These are phyloP conservation scores for Tolypocladium tropicale DNA, from an alignment of 2,329 filamentous ascomycete genomes.

Conservation along the genomic window DNA sequence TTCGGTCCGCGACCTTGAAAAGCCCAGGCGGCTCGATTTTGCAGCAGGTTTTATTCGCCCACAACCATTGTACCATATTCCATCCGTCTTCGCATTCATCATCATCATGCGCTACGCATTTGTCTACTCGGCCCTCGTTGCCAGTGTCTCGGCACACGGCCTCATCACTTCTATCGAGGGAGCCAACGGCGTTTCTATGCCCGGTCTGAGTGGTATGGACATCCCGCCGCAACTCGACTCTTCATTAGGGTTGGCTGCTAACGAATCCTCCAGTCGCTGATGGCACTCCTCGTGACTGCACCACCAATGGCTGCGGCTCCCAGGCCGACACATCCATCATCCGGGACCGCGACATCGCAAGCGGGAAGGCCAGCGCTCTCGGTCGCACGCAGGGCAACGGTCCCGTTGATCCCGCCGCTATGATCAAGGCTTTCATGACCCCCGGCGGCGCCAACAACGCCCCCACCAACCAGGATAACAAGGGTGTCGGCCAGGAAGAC, in stretches of 20 bases:
- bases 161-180: conserved; percentile 45
- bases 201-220: conserved; percentile 33
- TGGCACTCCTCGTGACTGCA: conserved; percentile 58
- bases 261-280: conserved; percentile 37
- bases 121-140: conserved; percentile 24
- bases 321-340: conserved; percentile 64
- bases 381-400: conserved; percentile 53
- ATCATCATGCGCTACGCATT: conserved; percentile 19
- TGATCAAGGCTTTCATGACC: conserved; percentile 52
- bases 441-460: conserved; percentile 15
- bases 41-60: neutral
- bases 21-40: neutral
- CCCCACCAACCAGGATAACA: conserved; percentile 26
- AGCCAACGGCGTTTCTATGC: conserved; percentile 53
- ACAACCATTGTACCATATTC: neutral
- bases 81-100: neutral
- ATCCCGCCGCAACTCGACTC: neutral
- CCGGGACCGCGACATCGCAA: conserved; percentile 46
- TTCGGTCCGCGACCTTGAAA: conserved; percentile 4
- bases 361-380: conserved; percentile 43
- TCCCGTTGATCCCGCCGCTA: conserved; percentile 44
- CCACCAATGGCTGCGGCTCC: conserved; percentile 49
- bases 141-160: conserved; percentile 46
- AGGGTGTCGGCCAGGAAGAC: conserved; percentile 29
- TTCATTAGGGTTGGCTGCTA: neutral